Conservation (phyloP, 768 basidiomycete genomes). For the Amanita pallidorosea region DNA sequence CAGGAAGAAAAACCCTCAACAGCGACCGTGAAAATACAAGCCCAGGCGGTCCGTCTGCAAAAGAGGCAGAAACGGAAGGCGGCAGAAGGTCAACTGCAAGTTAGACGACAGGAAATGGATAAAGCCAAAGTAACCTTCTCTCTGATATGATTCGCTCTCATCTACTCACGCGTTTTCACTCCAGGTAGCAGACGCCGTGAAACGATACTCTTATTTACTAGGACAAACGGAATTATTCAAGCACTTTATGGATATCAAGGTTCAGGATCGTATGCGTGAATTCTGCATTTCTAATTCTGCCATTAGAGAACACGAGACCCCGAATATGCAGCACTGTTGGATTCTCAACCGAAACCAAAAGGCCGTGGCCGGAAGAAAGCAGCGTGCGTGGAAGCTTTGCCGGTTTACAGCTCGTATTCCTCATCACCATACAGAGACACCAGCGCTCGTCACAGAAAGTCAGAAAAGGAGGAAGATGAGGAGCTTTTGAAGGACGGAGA, state of each 20-base stretch:
- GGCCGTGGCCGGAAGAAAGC: slow-evolving; percentile 81
- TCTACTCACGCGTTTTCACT: slow-evolving; percentile 8
- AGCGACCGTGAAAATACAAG: slow-evolving; percentile 21
- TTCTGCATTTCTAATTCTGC: not conserved
- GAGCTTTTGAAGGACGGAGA: slow-evolving; percentile 87
- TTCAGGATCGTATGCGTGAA: slow-evolving; percentile 17
- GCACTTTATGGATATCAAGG: slow-evolving; percentile 97
- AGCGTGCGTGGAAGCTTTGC: slow-evolving; percentile 18
- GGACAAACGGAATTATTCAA: slow-evolving; percentile 98
- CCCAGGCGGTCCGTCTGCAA: slow-evolving; percentile 20
- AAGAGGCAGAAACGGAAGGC: slow-evolving; percentile 46
- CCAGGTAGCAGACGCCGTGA: slow-evolving; percentile 87
- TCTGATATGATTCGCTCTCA: not conserved
- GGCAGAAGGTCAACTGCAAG: slow-evolving; percentile 59
- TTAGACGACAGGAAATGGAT: slow-evolving; percentile 75
- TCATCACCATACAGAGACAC: slow-evolving; percentile 41
- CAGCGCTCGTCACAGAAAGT: slow-evolving; percentile 79
- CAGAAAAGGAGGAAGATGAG: slow-evolving; percentile 97
- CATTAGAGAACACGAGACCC: slow-evolving; percentile 79
- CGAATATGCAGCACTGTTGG: slow-evolving; percentile 83
- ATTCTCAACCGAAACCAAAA: slow-evolving; percentile 77
- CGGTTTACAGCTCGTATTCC: not conserved
- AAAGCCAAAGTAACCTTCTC: slow-evolving; percentile 57
- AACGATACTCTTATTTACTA: slow-evolving; percentile 93
- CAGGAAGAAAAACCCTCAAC: slow-evolving; percentile 14